Evolutionary conservation across 345 rosid genomes (phyloP).

Genomic region (Brassica carinata): DNA sequence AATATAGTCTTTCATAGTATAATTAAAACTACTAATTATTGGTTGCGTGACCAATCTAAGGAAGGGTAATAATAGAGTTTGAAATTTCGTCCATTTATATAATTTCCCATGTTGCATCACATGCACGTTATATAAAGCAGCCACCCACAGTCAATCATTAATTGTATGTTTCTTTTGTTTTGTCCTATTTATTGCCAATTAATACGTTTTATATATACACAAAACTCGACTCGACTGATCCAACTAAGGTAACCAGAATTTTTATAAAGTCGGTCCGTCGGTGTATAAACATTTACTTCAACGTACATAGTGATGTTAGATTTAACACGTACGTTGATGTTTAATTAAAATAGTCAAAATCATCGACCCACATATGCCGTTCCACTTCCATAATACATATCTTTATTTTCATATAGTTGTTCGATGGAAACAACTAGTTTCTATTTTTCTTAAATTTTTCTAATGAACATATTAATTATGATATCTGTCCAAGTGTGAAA

Average conservation of each 20-base stretch:
- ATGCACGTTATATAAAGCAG: slow-evolving; percentile 29
- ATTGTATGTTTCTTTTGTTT: slow-evolving; percentile 20
- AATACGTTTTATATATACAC: not conserved
- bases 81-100: slow-evolving; percentile 32
- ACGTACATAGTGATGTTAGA: not conserved
- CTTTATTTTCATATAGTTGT: not conserved
- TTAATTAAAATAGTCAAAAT: slow-evolving; percentile 1
- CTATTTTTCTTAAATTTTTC: not conserved
- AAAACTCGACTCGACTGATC: slow-evolving; percentile 5
- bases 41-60: slow-evolving; percentile 36
- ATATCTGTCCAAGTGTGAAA: slow-evolving; percentile 3
- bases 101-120: slow-evolving; percentile 42
- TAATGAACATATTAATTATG: not conserved
- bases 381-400: not conserved
- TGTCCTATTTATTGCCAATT: slow-evolving; percentile 33
- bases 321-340: not conserved
- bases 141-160: slow-evolving; percentile 28
- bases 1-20: slow-evolving; percentile 12
- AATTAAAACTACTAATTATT: slow-evolving; percentile 15
- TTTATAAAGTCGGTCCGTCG: not conserved
- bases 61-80: slow-evolving; percentile 27
- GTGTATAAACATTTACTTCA: slow-evolving; percentile 7
- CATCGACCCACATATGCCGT: not conserved
- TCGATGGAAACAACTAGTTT: slow-evolving; percentile 2
- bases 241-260: not conserved